Base-by-base conservation (phyloP, 441 rosid genomes). In the Populus hybrid region DNA sequence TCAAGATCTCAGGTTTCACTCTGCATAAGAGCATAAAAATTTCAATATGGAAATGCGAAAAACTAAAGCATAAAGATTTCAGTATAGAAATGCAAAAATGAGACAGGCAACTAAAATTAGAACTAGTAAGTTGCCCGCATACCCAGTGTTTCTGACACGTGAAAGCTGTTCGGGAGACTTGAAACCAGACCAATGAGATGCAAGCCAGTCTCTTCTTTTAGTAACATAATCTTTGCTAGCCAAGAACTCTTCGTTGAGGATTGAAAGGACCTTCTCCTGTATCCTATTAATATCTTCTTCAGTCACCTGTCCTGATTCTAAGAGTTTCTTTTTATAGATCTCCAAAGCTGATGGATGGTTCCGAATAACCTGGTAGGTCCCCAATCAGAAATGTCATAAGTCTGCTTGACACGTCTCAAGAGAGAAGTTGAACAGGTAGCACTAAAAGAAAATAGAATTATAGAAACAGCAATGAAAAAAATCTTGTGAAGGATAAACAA, bases 81-180 rank as follows among this genome's bases (percentile, higher is more conserved):
- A 80, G 30, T 16, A 42, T 4, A 26, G 42, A 28, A 59, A 77
- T 46, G 50, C 76, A 16, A 46, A 7, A 64, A 67, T 7, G 66
- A 68, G 71, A 30, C 50, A 59, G 75, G 71, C 74, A 6, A 18
- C n/a, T 7, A 79, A 34, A 73, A 2, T 23, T 9, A 66, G 66
- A 66, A 63, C 16, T 30, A 30, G 32, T 30, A 71, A 72, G 28
- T 46, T 26, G 23, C 68, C 74, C 61, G 75, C 81, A 75, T 83
- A 96, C 98, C 99, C 99, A 63, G 99, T 96, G 84, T 96, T 96
- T 74, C 98, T 82, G 80, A 92, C 77, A 70, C 99, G 95, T 70
- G 99, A 96, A 82, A 94, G 85, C 85, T 96, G 98, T 84, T 96
- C 98, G 36, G 99, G 98, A 71, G 99, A 92, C 86, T 96, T 94